Evolutionary conservation across 768 basidiomycete species (phyloP).

Genomic region (Asterophora parasitica): DNA sequence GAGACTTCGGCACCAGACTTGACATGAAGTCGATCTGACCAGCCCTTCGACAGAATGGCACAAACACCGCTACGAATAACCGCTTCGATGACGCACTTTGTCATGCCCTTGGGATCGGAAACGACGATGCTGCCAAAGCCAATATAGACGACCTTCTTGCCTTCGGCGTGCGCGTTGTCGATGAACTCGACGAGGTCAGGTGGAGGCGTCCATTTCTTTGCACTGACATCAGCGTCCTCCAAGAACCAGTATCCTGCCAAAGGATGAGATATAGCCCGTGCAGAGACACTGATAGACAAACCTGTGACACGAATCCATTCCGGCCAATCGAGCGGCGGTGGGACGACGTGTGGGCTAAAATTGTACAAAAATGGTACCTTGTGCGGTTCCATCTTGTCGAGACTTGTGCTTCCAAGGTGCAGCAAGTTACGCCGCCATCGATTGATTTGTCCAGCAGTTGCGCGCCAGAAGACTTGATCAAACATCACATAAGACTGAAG

Average conservation of each 20-base stretch:
- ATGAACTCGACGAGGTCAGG: slow-evolving; percentile 79
- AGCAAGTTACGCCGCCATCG: slow-evolving; percentile 82
- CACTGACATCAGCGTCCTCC: slow-evolving; percentile 84
- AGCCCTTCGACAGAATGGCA: slow-evolving; percentile 95
- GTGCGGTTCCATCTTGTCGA: slow-evolving; percentile 96
- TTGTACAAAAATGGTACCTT: slow-evolving; percentile 98
- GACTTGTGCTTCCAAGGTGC: slow-evolving; percentile 71
- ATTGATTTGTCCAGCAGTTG: slow-evolving; percentile 91
- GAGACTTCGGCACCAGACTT: slow-evolving; percentile 50
- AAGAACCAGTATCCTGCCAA: slow-evolving; percentile 94
- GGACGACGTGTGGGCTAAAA: slow-evolving; percentile 87
- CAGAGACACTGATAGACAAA: slow-evolving; percentile 21
- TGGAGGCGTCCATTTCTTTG: slow-evolving; percentile 88
- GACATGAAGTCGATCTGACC: slow-evolving; percentile 84
- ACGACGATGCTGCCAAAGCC: slow-evolving; percentile 98
- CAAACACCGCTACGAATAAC: slow-evolving; percentile 81
- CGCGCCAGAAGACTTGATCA: slow-evolving; percentile 97
- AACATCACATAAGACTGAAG: slow-evolving; percentile 90
- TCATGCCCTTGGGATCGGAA: slow-evolving; percentile 90
- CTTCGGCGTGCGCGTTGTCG: slow-evolving; percentile 61
- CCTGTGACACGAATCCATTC: slow-evolving; percentile 97
- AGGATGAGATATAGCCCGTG: neutral
- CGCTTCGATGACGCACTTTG: slow-evolving; percentile 84
- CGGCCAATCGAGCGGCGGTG: slow-evolving; percentile 95
- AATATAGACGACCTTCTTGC: slow-evolving; percentile 94